Evolutionary conservation across 176 grass and related monocot species (phyloP).

Genomic region (Oryza glumipatula): DNA sequence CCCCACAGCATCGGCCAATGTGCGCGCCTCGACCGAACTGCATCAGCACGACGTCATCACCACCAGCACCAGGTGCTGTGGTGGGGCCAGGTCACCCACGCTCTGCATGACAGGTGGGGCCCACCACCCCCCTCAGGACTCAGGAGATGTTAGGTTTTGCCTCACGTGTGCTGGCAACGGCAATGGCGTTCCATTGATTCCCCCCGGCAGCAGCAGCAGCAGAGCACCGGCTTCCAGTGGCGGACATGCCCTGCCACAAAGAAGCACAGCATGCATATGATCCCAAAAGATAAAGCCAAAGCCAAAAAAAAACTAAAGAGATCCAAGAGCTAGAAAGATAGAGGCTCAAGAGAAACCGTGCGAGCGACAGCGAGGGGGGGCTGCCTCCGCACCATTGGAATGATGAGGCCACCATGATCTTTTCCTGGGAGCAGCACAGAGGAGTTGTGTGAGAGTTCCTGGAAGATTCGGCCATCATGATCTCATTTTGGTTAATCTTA

Average conservation of each 20-base stretch:
- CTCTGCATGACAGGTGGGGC: conserved; percentile 30
- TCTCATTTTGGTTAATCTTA: not conserved
- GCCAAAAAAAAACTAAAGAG: not conserved
- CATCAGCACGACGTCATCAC: conserved; percentile 45
- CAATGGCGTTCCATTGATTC: not conserved
- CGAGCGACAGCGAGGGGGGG: not conserved
- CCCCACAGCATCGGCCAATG: not conserved
- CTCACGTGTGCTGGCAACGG: conserved; percentile 40
- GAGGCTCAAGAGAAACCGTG: conserved; percentile 1
- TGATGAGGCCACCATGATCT: conserved; percentile 22
- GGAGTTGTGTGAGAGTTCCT: conserved; percentile 31
- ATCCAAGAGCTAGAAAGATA: not conserved
- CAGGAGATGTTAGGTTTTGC: conserved; percentile 8
- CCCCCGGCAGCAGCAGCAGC: no score
- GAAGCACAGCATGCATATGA: conserved; percentile 30
- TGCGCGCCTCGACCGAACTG: conserved; percentile 24
- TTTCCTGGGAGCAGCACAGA: conserved; percentile 29
- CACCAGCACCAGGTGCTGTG: conserved; percentile 20
- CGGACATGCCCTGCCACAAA: conserved; percentile 42
- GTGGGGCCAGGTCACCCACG: not conserved
- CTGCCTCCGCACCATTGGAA: conserved; percentile 26
- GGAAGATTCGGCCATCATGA: conserved; percentile 27
- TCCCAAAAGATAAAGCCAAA: conserved; percentile 35
- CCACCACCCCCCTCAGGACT: not conserved
- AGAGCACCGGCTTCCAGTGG: not conserved